Base-by-base conservation (phyloP, 2,329 filamentous ascomycete genomes). In the Fusarium penzigii region DNA sequence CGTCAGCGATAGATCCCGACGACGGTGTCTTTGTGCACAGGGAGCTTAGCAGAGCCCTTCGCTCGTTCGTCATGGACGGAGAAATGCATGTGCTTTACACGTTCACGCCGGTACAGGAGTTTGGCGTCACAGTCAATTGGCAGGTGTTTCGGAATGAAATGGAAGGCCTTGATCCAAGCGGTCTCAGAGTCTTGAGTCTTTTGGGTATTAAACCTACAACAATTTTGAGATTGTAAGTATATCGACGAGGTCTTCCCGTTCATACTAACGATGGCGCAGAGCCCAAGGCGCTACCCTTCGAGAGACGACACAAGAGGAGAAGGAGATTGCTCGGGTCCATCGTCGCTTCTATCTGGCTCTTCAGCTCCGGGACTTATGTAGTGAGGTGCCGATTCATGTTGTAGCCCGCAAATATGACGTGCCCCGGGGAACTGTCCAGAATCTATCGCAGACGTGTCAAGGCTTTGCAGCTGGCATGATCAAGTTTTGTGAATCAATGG, bases 71-170 rank as follows among this genome's bases (percentile, higher is more conserved):
- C 12, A 86, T 92, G 82, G 88, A 92, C 64, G 86, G 87, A 5
- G 89, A 92, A 56, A 86, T 92, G 84, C 89, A 92, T 63, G 80
- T 90, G 12, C 79, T 91, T 43, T 92, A 92, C 66, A 85, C 84
- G 38, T 91, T 92, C 57, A 91, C 89, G 0, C 89, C 89, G 0
- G 79, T 92, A 2, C 84, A 89, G 44, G 76, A 81, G 44, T 73
- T 76, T 25, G 74, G 72, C 2, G 71, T 78, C 3, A 72, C 76
- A 9, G 79, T 92, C 51, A 87, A 90, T 61, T 92, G 89, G 89
- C 81, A 82, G 47, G 80, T 85, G 1, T 91, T 90, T 61, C 82
- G 86, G 44, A 82, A 87, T 56, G 85, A 89, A 67, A 80, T 92
- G 69, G 87, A 90, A 55, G 64, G 69, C 2, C 77, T 92, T 3